Conservation (phyloP, 2,329 filamentous ascomycete species). For the Pyrenochaeta sp. region DNA sequence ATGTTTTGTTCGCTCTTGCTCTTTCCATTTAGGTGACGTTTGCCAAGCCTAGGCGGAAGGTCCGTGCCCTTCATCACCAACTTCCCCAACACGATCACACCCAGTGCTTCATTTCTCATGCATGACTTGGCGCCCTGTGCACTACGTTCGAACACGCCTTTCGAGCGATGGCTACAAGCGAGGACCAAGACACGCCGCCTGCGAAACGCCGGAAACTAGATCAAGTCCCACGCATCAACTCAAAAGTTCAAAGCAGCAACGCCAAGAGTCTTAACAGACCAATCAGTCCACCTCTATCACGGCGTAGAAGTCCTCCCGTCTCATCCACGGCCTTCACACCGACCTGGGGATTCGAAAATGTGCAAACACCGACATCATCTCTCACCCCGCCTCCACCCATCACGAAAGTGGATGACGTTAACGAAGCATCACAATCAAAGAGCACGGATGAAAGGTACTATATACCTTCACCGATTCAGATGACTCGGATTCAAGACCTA, state of each 20-base stretch:
- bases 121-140: no score
- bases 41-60: conserved; percentile 7
- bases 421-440: background rate
- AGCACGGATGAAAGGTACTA: background rate
- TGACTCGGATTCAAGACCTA: conserved; percentile 74
- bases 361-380: conserved; percentile 17
- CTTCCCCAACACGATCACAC: no score
- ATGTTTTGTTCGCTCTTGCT: background rate
- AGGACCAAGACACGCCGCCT: conserved; percentile 13
- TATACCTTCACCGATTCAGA: conserved; percentile 71
- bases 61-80: conserved; percentile 14
- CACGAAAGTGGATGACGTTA: background rate
- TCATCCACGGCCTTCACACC: conserved; percentile 2
- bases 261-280: conserved; percentile 24
- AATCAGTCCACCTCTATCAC: conserved; percentile 39
- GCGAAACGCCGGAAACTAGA: conserved; percentile 38
- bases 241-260: background rate
- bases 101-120: no score
- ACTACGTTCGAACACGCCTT: background rate
- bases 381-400: background rate
- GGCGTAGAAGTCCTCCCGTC: conserved; percentile 16
- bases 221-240: no score
- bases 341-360: conserved; percentile 23
- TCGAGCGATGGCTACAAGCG: conserved; percentile 11
- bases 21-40: background rate